Conservation (phyloP, 805 yeast genomes). For the Kodamaea hsintzibuensis region DNA sequence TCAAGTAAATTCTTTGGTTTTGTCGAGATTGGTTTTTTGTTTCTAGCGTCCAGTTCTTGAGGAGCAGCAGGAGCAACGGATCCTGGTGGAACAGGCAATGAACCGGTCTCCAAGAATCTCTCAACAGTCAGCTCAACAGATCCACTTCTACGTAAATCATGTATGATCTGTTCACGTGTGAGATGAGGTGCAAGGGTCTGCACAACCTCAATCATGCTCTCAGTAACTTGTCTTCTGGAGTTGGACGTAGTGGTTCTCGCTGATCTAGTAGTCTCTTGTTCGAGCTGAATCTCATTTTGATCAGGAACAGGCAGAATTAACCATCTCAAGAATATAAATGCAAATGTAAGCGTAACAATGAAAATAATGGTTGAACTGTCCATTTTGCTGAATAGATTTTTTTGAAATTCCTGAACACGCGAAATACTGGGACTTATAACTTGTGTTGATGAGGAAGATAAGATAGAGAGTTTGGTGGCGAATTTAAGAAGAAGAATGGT, state of each 20-base stretch:
- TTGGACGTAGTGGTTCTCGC: constrained; percentile 11
- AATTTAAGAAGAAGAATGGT: no score
- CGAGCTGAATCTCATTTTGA: constrained; percentile 17
- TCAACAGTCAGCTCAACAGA: constrained; percentile 82
- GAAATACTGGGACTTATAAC: no score
- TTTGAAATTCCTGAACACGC: neutral
- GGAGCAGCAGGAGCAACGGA: constrained; percentile 8
- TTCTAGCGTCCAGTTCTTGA: constrained; percentile 7
- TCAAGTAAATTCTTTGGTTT: constrained; percentile 29
- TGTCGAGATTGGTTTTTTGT: constrained; percentile 16
- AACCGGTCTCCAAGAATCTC: constrained; percentile 60
- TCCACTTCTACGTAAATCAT: constrained; percentile 74
- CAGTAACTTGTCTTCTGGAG: constrained; percentile 52
- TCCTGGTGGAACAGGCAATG: constrained; percentile 58
- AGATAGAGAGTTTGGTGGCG: neutral
- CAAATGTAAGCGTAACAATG: constrained; percentile 47
- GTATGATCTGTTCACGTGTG: constrained; percentile 66
- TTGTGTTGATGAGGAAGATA: neutral
- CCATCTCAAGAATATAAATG: constrained; percentile 66
- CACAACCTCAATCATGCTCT: constrained; percentile 82
- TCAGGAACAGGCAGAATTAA: constrained; percentile 60
- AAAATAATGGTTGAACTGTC: constrained; percentile 57
- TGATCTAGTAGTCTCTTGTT: constrained; percentile 11
- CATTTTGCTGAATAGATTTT: constrained; percentile 28
- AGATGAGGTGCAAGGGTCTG: constrained; percentile 78